Base-by-base conservation (phyloP, 1,139 yeast genomes). In the Suhomyces kunorum region DNA sequence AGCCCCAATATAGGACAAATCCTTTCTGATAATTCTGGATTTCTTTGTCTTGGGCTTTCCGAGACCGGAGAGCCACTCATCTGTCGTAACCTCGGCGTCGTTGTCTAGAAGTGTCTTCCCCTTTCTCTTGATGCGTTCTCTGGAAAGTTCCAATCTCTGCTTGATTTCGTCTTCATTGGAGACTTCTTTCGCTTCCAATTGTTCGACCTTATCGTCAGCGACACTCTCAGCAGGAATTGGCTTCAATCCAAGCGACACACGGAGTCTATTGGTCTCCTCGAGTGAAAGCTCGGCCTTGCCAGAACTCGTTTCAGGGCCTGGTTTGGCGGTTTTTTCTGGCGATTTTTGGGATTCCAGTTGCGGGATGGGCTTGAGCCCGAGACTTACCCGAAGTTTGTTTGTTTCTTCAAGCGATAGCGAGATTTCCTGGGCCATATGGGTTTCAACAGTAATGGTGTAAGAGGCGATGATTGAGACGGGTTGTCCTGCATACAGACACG, bases 291-390 rank as follows among this genome's bases (percentile, higher is more conserved):
- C 41, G 8, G 30, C 16, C 12, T 30, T 19, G 15, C n/a, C n/a
- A n/a, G n/a, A n/a, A n/a, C n/a, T 33, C 4, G 16, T 19, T 12
- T 18, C 23, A 8, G 12, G 17, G 5, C 3, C 19, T 27, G 8
- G 15, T 4, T 13, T 17, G 18, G 17, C n/a, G 30, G 25, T 18
- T 18, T n/a, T 28, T n/a, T 28, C 18, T 18, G 6, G 7, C 11
- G 9, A 5, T 9, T n/a, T 26, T 14, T n/a, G 13, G 8, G 15
- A 14, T 6, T 20, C 42, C 2, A 40, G 24, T 9, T 20, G 47
- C 4, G 66, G 66, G 9, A 78, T 73, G 3, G 75, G 76, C 28
- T 67, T 66, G 23, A 79, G 58, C 0, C 84, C 84, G 14, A 78
- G 45, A 24, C 76, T 66, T 6, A 58, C 44, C 32, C 86, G 62